Evolutionary conservation across 2,329 filamentous ascomycete species (phyloP), one percentile per base, ranked within the genome.

Genomic region (Pseudogymnoascus destructans): DNA sequence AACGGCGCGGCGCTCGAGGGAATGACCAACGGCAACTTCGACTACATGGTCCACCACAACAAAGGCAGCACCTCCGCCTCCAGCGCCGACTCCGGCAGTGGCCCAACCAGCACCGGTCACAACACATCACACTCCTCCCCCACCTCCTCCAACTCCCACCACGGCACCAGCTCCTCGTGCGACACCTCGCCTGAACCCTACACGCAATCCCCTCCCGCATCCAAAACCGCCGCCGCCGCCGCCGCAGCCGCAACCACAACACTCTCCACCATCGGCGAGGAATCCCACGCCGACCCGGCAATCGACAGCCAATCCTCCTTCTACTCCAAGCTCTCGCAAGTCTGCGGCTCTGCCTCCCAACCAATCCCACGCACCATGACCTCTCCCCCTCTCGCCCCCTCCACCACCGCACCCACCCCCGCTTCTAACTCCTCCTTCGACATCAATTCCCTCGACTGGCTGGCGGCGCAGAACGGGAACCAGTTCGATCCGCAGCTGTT

Each of bases 401-500:
- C 61, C 19, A 57, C 60, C n/a, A 58, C 58, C 17, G 59, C 61
- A n/a, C 57, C 63, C 23, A 62, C 59, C 52, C 59, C 58, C n/a
- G 60, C 61, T 15, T 58, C 63, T n/a, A 62, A 58, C 42, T 66
- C 69, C 40, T 69, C 72, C 57, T 73, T 80, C 57, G 76, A 78
- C 62, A 71, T 75, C 60, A 77, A 74, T 64, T 80, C 80, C 64
- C 68, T 89, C 65, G 85, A 88, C 69, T 91, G 86, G 81, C 75
- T 93, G 55, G 79, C 84, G 36, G 84, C 86, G 65, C 87, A 95
- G 69, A 92, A 90, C 66, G 85, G 85, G 59, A 88, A 88, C 59
- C 83, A 87, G 63, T 96, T 97, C 66, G 91, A 97, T 62, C 92
- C 93, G 0, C 84, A 93, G 58, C 77, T 97, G 3, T 97, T 96